Conservation (phyloP, 2,329 filamentous ascomycete species). For the Alternaria brassicicola region DNA sequence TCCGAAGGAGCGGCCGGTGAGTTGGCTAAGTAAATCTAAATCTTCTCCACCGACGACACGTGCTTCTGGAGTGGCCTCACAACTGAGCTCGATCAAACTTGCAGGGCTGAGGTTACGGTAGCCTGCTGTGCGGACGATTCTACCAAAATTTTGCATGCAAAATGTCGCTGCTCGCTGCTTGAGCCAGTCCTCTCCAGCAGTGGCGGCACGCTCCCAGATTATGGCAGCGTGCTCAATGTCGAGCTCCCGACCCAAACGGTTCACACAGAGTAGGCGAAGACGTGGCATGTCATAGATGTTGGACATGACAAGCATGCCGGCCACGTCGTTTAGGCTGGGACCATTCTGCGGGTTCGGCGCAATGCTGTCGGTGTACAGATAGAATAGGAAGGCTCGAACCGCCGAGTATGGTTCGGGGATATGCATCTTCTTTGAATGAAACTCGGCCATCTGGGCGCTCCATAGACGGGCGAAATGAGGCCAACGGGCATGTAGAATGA, state of each 20-base stretch:
- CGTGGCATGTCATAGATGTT: slow-evolving; percentile 98
- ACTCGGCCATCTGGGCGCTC: slow-evolving; percentile 94
- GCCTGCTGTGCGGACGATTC: slow-evolving; percentile 85
- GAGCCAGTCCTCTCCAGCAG: slow-evolving; percentile 92
- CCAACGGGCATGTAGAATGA: slow-evolving; percentile 95
- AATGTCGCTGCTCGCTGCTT: slow-evolving; percentile 85
- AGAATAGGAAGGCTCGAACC: slow-evolving; percentile 93
- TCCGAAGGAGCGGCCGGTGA: slow-evolving; percentile 49
- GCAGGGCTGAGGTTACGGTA: slow-evolving; percentile 81
- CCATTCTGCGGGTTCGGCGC: slow-evolving; percentile 53
- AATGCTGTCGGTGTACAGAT: slow-evolving; percentile 95
- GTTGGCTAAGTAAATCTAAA: slow-evolving; percentile 65
- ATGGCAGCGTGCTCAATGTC: slow-evolving; percentile 94
- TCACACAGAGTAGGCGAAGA: slow-evolving; percentile 86
- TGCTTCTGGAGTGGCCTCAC: slow-evolving; percentile 93
- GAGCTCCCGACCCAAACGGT: slow-evolving; percentile 85
- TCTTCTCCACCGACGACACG: slow-evolving; percentile 88
- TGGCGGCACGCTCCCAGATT: slow-evolving; percentile 91
- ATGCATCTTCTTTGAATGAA: slow-evolving; percentile 96
- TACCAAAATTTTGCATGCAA: slow-evolving; percentile 92
- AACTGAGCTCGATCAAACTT: slow-evolving; percentile 86
- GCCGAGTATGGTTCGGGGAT: slow-evolving; percentile 95
- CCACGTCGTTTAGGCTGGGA: slow-evolving; percentile 77
- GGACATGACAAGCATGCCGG: slow-evolving; percentile 93
- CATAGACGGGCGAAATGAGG: slow-evolving; percentile 94